Percentiles rank a stretch among this genome's conserved stretches.
Evolutionary conservation across 768 basidiomycete genomes (phyloP).

Genomic region (Suillus fuscotomentosus): DNA sequence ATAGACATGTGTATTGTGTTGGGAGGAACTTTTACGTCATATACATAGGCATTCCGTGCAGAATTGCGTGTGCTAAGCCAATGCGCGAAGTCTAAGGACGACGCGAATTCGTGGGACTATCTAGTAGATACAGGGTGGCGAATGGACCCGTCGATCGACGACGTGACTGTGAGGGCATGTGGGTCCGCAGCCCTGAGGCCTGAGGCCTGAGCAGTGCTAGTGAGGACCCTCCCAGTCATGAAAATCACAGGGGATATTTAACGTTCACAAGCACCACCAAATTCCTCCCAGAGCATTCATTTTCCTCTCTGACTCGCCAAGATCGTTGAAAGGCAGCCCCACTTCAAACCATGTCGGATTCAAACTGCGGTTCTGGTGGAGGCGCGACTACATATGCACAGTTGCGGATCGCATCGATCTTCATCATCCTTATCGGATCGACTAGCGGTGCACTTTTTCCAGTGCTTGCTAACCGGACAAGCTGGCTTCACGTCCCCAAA

Average conservation of each 20-base stretch:
- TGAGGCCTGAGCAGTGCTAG: no score
- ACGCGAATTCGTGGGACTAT: no score
- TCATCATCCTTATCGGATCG: constrained; percentile 67
- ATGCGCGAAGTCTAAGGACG: no score
- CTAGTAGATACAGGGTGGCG: no score
- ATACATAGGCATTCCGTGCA: no score
- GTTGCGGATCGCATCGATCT: constrained; percentile 70
- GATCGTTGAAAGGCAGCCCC: neutral
- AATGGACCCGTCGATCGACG: no score
- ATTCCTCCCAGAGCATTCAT: neutral
- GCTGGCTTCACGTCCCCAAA: constrained; percentile 37
- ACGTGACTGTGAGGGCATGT: neutral
- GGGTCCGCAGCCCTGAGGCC: no score
- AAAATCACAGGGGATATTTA: constrained; percentile 5
- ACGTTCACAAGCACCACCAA: neutral
- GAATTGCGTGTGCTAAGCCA: no score
- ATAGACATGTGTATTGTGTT: no score
- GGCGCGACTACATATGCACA: constrained; percentile 46
- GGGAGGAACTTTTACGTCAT: no score
- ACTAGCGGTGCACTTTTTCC: constrained; percentile 68
- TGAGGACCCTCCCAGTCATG: constrained; percentile 3
- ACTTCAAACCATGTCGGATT: constrained; percentile 21
- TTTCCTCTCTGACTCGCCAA: neutral
- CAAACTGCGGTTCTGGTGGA: constrained; percentile 50
- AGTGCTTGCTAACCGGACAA: constrained; percentile 53